phyloP scores from a whole-genome alignment of 768 basidiomycete species.

The Filobasidium floriforme region DNA sequence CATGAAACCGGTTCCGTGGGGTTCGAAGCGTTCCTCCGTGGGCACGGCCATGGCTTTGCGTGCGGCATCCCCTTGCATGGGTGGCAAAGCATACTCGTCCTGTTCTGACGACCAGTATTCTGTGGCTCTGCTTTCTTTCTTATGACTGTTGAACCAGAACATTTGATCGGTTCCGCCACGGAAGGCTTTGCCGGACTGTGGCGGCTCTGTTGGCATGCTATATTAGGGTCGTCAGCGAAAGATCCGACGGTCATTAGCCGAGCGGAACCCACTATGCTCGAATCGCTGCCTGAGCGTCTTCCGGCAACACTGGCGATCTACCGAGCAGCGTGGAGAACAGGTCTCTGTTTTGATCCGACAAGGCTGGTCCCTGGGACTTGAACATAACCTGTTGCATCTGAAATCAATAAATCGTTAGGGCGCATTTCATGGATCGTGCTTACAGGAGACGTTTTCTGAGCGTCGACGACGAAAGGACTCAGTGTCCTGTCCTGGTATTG shows the following conservation, averaged over 20 bases:
- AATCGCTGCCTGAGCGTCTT: slow-evolving; percentile 16
- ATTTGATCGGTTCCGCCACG: slow-evolving; percentile 10
- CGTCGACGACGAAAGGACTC: slow-evolving; percentile 56
- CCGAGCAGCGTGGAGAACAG: slow-evolving; percentile 56
- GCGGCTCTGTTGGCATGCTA: slow-evolving; percentile 23
- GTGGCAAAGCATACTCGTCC: slow-evolving; percentile 43
- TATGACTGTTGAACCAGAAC: slow-evolving; percentile 21
- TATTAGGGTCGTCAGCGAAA: slow-evolving; percentile 20
- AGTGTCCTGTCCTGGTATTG: slow-evolving; percentile 52
- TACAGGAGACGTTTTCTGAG: slow-evolving; percentile 39
- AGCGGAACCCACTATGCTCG: slow-evolving; percentile 18
- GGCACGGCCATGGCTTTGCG: neutral
- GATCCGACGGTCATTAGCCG: slow-evolving; percentile 26
- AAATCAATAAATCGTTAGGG: slow-evolving; percentile 25
- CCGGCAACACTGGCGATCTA: slow-evolving; percentile 33
- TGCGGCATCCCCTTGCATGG: slow-evolving; percentile 9
- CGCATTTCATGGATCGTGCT: slow-evolving; percentile 19
- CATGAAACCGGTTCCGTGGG: slow-evolving; percentile 19
- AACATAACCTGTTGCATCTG: slow-evolving; percentile 47
- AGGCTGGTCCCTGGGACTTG: slow-evolving; percentile 47
- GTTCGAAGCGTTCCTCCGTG: slow-evolving; percentile 15
- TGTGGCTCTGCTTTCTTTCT: slow-evolving; percentile 25
- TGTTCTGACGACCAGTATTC: slow-evolving; percentile 43
- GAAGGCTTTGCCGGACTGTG: slow-evolving; percentile 30
- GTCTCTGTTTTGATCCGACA: slow-evolving; percentile 49